phyloP scores from a whole-genome alignment of 768 basidiomycete genomes.

The Auriscalpium vulgare region DNA sequence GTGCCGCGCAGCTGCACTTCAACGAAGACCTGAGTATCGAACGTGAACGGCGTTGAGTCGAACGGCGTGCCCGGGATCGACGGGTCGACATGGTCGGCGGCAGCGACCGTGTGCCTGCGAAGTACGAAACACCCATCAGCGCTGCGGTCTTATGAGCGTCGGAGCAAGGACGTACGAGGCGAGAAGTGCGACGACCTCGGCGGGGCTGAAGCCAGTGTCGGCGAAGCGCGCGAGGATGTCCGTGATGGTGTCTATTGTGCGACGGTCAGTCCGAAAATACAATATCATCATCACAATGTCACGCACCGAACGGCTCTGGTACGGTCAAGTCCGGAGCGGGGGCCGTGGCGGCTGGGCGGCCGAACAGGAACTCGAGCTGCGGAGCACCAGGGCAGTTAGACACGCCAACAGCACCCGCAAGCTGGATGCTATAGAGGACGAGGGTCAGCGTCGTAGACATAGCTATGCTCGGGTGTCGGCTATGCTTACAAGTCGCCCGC shows the following conservation, averaged over 20 bases:
- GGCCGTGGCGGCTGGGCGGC: constrained; percentile 23
- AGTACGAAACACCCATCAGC: neutral
- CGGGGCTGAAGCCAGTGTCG: constrained; percentile 27
- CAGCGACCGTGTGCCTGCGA: constrained; percentile 14
- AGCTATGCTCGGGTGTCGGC: too few relatives aligned
- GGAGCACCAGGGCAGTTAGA: constrained; percentile 34
- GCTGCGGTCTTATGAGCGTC: neutral
- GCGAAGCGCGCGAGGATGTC: constrained; percentile 23
- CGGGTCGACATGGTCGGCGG: constrained; percentile 17
- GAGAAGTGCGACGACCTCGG: constrained; percentile 30
- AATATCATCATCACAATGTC: neutral
- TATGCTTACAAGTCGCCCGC: constrained; percentile 37
- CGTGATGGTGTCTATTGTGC: constrained; percentile 12
- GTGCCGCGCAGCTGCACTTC: constrained; percentile 37
- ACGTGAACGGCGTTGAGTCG: constrained; percentile 35
- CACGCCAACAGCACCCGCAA: constrained; percentile 27
- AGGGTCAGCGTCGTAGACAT: too few relatives aligned
- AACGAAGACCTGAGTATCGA: constrained; percentile 39
- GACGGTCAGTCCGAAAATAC: neutral
- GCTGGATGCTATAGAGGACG: constrained; percentile 22
- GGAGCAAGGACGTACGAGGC: constrained; percentile 21
- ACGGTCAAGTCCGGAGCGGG: constrained; percentile 24
- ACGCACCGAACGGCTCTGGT: constrained; percentile 21
- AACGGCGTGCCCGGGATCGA: constrained; percentile 30
- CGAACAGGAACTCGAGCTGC: constrained; percentile 29